Base-by-base conservation (phyloP, 371 early-diverging fungal species). In the Phascolomyces articulosus region DNA sequence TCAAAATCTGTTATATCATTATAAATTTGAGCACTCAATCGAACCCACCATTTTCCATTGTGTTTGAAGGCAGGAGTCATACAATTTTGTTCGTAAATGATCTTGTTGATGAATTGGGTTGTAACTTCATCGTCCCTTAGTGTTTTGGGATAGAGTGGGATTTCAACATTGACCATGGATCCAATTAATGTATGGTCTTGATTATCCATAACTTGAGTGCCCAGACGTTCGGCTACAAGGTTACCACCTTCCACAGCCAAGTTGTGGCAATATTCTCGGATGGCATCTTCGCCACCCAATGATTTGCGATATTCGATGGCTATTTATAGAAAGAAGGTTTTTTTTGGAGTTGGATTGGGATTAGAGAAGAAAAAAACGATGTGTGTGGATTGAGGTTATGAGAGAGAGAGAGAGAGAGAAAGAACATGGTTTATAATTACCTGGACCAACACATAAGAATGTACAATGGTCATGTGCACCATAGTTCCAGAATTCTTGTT, bases 11-110 rank as follows among this genome's bases (percentile, higher is more conserved):
- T 60, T 48, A 83, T 41, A 55, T 81, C 84, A 31, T 82, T 77
- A 55, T 88, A 90, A 40, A 90, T 78, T 58, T 91, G 90, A 0
- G 85, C 74, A 13, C 83, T 82, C 9, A 88, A 67, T 15, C 91
- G 86, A 8, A 83, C 70, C 27, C 71, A 89, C 69, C 85, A 82
- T 20, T 64, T 27, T 1, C 75, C 79, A n/a, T 73, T 72, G 59
- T 86, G 85, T 18, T 63, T 62, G 69, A 78, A 90, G 8, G 75
- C 65, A 1, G 79, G 72, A 0, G 74, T 71, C 51, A 69, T 78
- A 16, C 82, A 66, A 20, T 79, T 71, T 64, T 84, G 74, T 21
- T 81, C 75, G 29, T 78, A 72, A 31, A 84, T 51, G 15, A 87
- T 58, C 15, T 71, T 64, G n/a, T 79, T 67, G 15, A 77, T 73